A percentile compares a stretch with the other conserved stretches of the same genome.
phyloP scores from a whole-genome alignment of 2,329 filamentous ascomycete genomes.

The Fusarium sambucinum region DNA sequence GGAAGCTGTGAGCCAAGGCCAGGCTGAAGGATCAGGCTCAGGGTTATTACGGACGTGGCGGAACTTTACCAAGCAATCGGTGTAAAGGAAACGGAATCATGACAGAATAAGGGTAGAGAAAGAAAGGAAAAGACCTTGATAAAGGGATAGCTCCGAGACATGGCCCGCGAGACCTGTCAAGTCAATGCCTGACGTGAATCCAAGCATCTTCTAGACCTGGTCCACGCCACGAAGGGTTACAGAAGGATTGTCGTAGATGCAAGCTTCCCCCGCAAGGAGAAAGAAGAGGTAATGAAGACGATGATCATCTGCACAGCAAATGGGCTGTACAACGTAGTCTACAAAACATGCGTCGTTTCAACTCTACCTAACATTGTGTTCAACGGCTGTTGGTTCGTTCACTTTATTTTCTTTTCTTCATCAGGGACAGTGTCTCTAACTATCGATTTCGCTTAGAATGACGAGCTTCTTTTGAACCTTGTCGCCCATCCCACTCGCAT shows the following conservation, averaged over 20 bases:
- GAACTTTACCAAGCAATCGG: conserved; percentile 23
- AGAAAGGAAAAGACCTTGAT: conserved; percentile 3
- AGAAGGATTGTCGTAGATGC: neutral
- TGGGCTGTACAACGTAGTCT: neutral
- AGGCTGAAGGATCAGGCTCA: conserved; percentile 36
- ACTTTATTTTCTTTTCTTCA: neutral
- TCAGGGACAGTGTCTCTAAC: neutral
- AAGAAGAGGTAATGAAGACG: neutral
- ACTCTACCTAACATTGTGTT: neutral
- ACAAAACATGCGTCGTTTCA: conserved; percentile 1
- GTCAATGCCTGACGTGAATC: conserved; percentile 9
- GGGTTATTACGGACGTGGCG: conserved; percentile 21
- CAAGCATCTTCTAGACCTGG: conserved; percentile 1
- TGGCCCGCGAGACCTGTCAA: conserved; percentile 9
- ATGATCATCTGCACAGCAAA: neutral
- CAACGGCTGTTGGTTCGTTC: neutral
- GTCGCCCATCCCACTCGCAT: conserved; percentile 9
- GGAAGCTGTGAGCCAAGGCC: conserved; percentile 17
- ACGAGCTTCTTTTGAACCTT: neutral
- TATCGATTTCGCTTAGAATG: conserved; percentile 1
- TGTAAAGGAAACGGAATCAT: neutral
- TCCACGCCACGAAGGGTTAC: conserved; percentile 23
- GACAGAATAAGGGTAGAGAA: neutral
- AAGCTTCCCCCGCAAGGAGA: neutral
- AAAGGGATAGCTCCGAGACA: conserved; percentile 38